Conservation (phyloP, 2,329 filamentous ascomycete genomes). For the Fusarium sulawesiense region DNA sequence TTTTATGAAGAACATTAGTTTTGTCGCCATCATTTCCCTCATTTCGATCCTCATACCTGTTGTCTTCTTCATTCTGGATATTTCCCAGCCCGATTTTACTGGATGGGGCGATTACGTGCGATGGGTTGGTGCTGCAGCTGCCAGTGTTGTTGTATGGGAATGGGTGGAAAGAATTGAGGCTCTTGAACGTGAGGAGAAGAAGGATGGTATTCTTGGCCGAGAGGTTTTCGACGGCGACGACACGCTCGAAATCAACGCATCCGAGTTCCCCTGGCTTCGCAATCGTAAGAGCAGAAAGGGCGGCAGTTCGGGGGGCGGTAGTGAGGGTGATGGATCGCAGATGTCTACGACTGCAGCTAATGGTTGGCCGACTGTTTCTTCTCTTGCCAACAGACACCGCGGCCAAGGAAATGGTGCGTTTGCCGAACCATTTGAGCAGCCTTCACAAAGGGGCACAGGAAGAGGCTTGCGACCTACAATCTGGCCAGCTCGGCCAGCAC, state of each 20-base stretch:
- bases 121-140: constrained; percentile 95
- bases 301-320: constrained; percentile 16
- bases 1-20: constrained; percentile 87
- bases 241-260: constrained; percentile 76
- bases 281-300: constrained; percentile 53
- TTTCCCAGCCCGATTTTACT: constrained; percentile 84
- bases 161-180: constrained; percentile 97
- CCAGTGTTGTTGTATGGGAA: constrained; percentile 97
- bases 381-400: constrained; percentile 45
- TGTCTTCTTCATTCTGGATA: constrained; percentile 93
- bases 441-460: constrained; percentile 46
- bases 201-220: constrained; percentile 89
- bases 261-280: constrained; percentile 62
- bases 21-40: constrained; percentile 83
- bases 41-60: constrained; percentile 87
- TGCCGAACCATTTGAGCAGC: constrained; percentile 41
- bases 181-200: constrained; percentile 90
- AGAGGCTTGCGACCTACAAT: constrained; percentile 61
- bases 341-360: constrained; percentile 33
- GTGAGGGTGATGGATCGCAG: constrained; percentile 31
- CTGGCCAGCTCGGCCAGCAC: constrained; percentile 67
- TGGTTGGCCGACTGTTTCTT: constrained; percentile 47
- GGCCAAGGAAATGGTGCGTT: constrained; percentile 32
- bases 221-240: constrained; percentile 96
- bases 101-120: constrained; percentile 96